Evolutionary conservation across 129 eudicot species (phyloP), one percentile per base, ranked within the genome.

Genomic region (Escallonia rubra): DNA sequence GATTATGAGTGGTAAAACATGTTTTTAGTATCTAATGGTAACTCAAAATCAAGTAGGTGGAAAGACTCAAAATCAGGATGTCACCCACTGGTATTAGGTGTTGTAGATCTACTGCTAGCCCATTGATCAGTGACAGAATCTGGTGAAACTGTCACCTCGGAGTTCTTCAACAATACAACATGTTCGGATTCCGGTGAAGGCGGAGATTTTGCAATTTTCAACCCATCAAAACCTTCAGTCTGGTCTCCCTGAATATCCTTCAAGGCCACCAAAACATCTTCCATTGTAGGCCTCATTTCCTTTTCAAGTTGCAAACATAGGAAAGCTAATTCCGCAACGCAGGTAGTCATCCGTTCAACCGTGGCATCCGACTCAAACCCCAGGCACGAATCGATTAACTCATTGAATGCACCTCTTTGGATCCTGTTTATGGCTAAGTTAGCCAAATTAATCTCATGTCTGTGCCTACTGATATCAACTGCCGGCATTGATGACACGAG

Each of bases 401-500:
- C 86, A 8, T 67, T 55, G 38, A 67, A 69, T 14, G 84, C 90
- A 55, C 77, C 38, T 12, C 60, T 68, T 56, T 80, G 84, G 47
- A 85, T 85, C 79, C 72, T 78, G 47, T 61, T 79, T 53, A 77
- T 51, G 3, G 90, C 90, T 16, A 80, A 57, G 69, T 80, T 74
- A 9, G 90, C 79, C 68, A 85, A 54, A 59, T 85, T 85, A 46
- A 85, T 85, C 72, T 78, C 83, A 7, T 78, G 70, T 43, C 70
- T 71, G 23, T 71, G 81, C 74, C 90, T 71, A 4, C 51, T 71
- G 45, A 77, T 74, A 65, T 85, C 90, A 11, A 81, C 83, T 2
- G 86, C 90, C 13, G 86, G 86, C 79, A 81, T 62, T 2, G 90
- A 78, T 2, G 86, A 81, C 10, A 85, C 72, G 8, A 85, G 86